Conservation (phyloP, 495 filamentous ascomycete genomes). For the Lepraria neglecta region DNA sequence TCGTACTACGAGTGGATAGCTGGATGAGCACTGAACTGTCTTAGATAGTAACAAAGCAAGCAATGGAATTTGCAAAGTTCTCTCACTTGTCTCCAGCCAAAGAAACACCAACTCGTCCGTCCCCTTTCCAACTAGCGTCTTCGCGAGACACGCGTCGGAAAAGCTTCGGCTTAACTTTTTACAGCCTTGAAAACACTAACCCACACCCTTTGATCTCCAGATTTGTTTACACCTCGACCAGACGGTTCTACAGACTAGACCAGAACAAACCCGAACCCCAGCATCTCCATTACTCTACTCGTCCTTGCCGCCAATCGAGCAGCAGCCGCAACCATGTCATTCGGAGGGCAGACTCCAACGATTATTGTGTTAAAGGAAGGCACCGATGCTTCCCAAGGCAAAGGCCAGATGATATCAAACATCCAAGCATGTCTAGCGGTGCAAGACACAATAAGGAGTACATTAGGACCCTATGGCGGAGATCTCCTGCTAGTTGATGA, state of each 20-base stretch:
- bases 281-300: background rate
- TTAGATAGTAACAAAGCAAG: background rate
- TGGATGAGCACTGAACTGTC: background rate
- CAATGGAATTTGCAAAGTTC: background rate
- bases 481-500: constrained; percentile 92
- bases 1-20: background rate
- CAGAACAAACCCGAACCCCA: background rate
- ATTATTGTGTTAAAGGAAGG: constrained; percentile 98
- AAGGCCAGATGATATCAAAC: constrained; percentile 95
- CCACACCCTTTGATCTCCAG: background rate
- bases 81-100: background rate
- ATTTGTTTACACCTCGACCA: background rate
- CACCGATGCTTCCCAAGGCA: constrained; percentile 94
- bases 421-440: constrained; percentile 99
- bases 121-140: background rate
- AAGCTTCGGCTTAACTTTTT: constrained; percentile 2
- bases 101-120: background rate
- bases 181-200: background rate
- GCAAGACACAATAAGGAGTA: constrained; percentile 89
- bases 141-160: constrained; percentile 17
- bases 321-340: constrained; percentile 60
- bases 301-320: background rate
- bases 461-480: constrained; percentile 94
- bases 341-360: constrained; percentile 95
- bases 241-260: no score